phyloP scores from a whole-genome alignment of 1,284 basidiomycete species.

The Sporisorium scitamineum region DNA sequence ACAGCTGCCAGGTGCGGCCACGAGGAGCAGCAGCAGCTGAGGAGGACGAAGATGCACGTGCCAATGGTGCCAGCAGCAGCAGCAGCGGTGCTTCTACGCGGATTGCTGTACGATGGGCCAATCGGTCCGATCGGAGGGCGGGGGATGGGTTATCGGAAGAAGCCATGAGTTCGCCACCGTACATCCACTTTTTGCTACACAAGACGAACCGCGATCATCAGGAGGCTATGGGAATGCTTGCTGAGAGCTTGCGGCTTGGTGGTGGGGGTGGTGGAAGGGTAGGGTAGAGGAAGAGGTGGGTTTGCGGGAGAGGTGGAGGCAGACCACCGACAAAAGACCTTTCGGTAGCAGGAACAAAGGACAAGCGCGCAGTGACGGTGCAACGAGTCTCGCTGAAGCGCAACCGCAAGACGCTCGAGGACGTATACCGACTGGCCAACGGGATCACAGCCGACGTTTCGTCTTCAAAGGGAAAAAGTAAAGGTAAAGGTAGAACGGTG shows the following conservation, averaged over 20 bases:
- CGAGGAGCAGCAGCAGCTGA: conserved; percentile 17
- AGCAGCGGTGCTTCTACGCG: conserved; percentile 70
- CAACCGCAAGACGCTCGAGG: conserved; percentile 81
- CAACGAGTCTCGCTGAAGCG: conserved; percentile 89
- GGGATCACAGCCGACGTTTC: conserved; percentile 61
- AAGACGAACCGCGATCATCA: conserved; percentile 98
- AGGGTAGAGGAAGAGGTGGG: conserved; percentile 36
- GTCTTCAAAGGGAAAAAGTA: conserved; percentile 16
- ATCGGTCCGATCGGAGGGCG: conserved; percentile 61
- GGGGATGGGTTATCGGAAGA: conserved; percentile 70
- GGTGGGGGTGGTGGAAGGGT: conserved; percentile 36
- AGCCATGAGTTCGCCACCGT: conserved; percentile 74
- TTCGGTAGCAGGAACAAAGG: conserved; percentile 94
- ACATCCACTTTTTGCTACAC: conserved; percentile 95
- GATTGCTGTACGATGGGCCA: conserved; percentile 80
- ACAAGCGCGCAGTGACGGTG: conserved; percentile 95
- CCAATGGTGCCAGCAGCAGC: conserved; percentile 13
- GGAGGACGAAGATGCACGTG: conserved; percentile 43
- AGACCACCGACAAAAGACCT: conserved; percentile 73
- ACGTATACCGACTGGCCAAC: conserved; percentile 79
- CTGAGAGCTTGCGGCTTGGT: conserved; percentile 71
- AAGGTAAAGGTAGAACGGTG: conserved; percentile 38
- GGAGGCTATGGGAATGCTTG: conserved; percentile 85
- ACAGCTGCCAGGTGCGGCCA: conserved; percentile 70
- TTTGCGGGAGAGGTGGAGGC: conserved; percentile 25